Conservation (phyloP, 345 rosid species). For the Hevea brasiliensis region DNA sequence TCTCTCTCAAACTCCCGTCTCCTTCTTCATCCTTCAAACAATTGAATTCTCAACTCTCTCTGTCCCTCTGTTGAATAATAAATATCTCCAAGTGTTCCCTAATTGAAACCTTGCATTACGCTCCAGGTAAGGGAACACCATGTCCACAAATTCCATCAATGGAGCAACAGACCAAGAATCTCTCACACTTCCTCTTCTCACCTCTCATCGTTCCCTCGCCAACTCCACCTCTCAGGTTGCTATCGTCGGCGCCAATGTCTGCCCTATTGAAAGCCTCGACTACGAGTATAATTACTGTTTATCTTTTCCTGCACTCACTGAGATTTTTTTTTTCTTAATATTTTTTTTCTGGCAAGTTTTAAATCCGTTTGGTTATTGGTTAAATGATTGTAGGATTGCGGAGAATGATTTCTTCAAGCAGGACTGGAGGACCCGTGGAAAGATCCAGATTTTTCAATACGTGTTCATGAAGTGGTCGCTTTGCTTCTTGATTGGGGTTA, state of each 20-base stretch:
- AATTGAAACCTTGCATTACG: too few species aligned
- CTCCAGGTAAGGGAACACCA: background rate
- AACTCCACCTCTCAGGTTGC: conserved; percentile 89
- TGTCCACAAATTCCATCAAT: conserved; percentile 12
- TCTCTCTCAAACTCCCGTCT: background rate
- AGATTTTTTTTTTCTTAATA: background rate
- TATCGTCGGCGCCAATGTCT: conserved; percentile 77
- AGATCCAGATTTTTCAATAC: conserved; percentile 74
- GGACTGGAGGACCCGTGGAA: conserved; percentile 82
- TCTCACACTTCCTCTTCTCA: conserved; percentile 48
- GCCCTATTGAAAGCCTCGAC: conserved; percentile 91
- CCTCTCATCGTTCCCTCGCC: conserved; percentile 42
- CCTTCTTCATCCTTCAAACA: too few species aligned
- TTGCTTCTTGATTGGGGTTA: conserved; percentile 69
- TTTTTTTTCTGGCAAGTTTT: background rate
- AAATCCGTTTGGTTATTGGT: background rate
- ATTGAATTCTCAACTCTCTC: too few species aligned
- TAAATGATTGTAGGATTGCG: conserved; percentile 47
- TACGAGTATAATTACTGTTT: conserved; percentile 50
- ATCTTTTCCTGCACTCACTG: background rate
- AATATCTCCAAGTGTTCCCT: background rate
- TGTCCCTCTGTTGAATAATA: too few species aligned
- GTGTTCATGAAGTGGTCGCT: conserved; percentile 77
- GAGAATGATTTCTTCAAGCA: conserved; percentile 88
- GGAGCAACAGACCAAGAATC: conserved; percentile 43